These are phyloP conservation scores for Fraxinus angustifolia DNA, from an alignment of 305 asterid species.

Conservation along the genomic window DNA sequence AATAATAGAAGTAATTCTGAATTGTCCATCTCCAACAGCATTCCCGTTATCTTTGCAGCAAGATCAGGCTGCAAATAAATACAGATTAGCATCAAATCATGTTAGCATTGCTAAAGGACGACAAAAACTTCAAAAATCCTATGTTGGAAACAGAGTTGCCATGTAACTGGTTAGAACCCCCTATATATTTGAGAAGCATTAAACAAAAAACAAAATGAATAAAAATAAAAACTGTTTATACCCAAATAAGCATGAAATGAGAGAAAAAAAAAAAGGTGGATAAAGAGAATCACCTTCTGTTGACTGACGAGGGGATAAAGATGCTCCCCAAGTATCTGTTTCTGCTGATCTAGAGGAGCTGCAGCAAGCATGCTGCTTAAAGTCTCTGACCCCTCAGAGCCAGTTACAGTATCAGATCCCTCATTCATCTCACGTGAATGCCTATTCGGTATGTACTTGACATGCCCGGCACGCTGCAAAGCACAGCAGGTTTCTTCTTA, in stretches of 20 bases:
- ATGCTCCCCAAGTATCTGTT: slow-evolving; percentile 74
- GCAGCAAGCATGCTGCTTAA: slow-evolving; percentile 66
- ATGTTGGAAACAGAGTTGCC: background rate
- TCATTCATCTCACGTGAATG: slow-evolving; percentile 27
- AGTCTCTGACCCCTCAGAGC: slow-evolving; percentile 51
- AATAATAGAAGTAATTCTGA: slow-evolving; percentile 56
- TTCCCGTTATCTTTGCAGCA: slow-evolving; percentile 79
- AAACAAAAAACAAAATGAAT: background rate
- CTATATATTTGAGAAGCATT: background rate
- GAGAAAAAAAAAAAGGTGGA: background rate
- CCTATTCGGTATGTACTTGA: slow-evolving; percentile 25
- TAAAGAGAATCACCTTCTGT: slow-evolving; percentile 45
- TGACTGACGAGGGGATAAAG: slow-evolving; percentile 70
- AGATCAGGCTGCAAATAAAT: slow-evolving; percentile 58
- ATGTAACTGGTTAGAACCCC: background rate
- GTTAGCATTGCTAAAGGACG: background rate
- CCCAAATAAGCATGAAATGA: background rate
- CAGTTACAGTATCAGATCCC: slow-evolving; percentile 32
- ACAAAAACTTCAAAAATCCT: background rate
- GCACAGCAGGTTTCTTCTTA: background rate
- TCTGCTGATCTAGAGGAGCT: slow-evolving; percentile 64
- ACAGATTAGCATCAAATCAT: background rate
- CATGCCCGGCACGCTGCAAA: slow-evolving; percentile 36
- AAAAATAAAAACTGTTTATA: background rate
- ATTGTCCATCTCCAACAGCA: slow-evolving; percentile 95